Evolutionary conservation across 352 stramenopile species (phyloP).

Genomic region (Pythium brassicae): DNA sequence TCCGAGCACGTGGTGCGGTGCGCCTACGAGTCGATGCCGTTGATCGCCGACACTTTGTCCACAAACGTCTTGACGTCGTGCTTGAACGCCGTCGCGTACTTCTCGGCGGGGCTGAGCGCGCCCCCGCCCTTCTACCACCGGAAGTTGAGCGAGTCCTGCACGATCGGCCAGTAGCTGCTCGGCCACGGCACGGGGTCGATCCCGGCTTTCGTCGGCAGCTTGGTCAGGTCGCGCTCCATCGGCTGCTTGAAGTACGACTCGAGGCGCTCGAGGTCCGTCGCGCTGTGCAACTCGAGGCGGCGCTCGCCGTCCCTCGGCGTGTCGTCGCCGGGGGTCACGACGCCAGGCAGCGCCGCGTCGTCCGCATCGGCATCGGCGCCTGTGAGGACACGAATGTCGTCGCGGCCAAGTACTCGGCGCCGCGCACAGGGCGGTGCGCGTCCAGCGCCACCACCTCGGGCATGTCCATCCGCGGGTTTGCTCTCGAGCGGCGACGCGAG

Average conservation of each 20-base stretch:
- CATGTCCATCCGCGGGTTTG: conserved; percentile 21
- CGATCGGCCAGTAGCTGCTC: conserved; percentile 66
- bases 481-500: conserved; percentile 16
- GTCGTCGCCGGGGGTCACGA: conserved; percentile 7
- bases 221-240: conserved; percentile 47
- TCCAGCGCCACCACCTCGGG: conserved; percentile 25
- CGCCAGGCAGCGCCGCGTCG: conserved; percentile 6
- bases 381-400: conserved; percentile 17
- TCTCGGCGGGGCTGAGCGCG: conserved; percentile 36
- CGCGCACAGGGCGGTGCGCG: conserved; percentile 23
- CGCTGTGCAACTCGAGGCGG: conserved; percentile 35
- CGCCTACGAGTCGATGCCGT: conserved; percentile 39
- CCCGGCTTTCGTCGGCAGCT: conserved; percentile 37
- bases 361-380: conserved; percentile 6
- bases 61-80: conserved; percentile 33
- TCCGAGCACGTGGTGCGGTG: conserved; percentile 24
- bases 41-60: conserved; percentile 40
- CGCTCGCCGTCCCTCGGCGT: conserved; percentile 9
- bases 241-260: conserved; percentile 41
- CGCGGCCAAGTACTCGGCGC: conserved; percentile 11
- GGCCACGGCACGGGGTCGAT: conserved; percentile 53
- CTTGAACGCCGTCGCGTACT: conserved; percentile 47
- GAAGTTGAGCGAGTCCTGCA: conserved; percentile 62
- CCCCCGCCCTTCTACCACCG: conserved; percentile 28
- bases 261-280: conserved; percentile 40